These are phyloP conservation scores for Mediolabrus comicus DNA, from an alignment of 108 stramenopile species.

Conservation along the genomic window DNA sequence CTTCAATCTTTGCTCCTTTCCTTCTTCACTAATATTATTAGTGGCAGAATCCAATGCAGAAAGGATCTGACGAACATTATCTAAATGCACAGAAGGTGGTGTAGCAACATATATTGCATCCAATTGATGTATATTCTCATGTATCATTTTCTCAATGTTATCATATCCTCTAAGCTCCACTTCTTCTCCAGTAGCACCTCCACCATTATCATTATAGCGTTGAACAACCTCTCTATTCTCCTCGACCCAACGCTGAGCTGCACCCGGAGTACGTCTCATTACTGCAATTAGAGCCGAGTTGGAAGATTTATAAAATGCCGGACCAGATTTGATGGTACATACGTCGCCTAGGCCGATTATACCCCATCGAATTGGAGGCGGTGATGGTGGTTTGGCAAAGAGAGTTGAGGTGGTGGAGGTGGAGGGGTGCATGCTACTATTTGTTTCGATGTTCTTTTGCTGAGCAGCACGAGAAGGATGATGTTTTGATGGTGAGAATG, in stretches of 20 bases:
- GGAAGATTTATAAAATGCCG: constrained; percentile 57
- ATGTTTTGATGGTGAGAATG: no score
- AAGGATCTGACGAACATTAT: constrained; percentile 32
- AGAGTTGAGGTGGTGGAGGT: background rate
- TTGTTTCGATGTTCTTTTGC: no score
- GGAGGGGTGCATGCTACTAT: no score
- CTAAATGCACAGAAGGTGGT: constrained; percentile 55
- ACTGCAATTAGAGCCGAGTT: constrained; percentile 52
- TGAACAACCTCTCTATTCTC: constrained; percentile 4
- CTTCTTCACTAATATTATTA: constrained; percentile 19
- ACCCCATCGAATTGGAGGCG: constrained; percentile 48
- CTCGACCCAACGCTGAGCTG: constrained; percentile 42
- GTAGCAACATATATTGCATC: constrained; percentile 64
- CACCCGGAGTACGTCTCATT: constrained; percentile 62
- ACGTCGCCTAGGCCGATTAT: constrained; percentile 72
- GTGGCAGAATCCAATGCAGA: constrained; percentile 16
- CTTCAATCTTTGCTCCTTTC: constrained; percentile 4
- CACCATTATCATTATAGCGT: constrained; percentile 12
- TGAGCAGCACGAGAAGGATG: no score
- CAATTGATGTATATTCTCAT: constrained; percentile 21
- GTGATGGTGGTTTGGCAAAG: background rate
- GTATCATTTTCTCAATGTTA: constrained; percentile 46
- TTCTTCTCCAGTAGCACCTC: background rate
- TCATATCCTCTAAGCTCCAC: constrained; percentile 45
- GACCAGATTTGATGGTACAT: constrained; percentile 54